Evolutionary conservation across 2,329 filamentous ascomycete genomes (phyloP).

Genomic region (Fusarium buxicola): DNA sequence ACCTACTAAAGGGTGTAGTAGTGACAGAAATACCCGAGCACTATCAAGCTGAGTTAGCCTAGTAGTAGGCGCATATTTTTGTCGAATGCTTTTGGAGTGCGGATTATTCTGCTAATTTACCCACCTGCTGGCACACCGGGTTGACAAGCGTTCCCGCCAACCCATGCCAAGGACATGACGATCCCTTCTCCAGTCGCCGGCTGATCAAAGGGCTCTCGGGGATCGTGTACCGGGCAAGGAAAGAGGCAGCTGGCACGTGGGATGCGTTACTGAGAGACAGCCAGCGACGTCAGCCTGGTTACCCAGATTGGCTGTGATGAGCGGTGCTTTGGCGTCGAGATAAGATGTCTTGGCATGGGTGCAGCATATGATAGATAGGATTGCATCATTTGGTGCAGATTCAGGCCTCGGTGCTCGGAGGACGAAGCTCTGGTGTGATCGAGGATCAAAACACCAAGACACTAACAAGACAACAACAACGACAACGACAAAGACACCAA

Average conservation of each 20-base stretch:
- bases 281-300: slow-evolving; percentile 33
- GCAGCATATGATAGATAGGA: slow-evolving; percentile 4
- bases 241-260: slow-evolving; percentile 31
- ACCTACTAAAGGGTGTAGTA: too few relatives aligned
- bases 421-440: slow-evolving; percentile 22
- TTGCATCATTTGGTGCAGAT: slow-evolving; percentile 29
- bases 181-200: slow-evolving; percentile 17
- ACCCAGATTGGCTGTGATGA: slow-evolving; percentile 26
- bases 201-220: slow-evolving; percentile 18
- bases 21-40: too few relatives aligned
- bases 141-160: slow-evolving; percentile 31
- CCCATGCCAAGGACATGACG: slow-evolving; percentile 11
- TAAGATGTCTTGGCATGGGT: slow-evolving; percentile 13
- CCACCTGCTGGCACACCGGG: slow-evolving; percentile 4
- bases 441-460: slow-evolving; percentile 6
- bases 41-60: too few relatives aligned
- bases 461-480: not conserved
- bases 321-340: slow-evolving; percentile 10
- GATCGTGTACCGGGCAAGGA: slow-evolving; percentile 9
- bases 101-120: too few relatives aligned
- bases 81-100: too few relatives aligned
- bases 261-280: slow-evolving; percentile 18
- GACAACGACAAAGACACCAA: not conserved
- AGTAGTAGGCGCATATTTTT: too few relatives aligned
- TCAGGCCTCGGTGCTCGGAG: slow-evolving; percentile 6